A percentile compares a stretch with the other conserved stretches of the same genome.
phyloP scores from a whole-genome alignment of 495 filamentous ascomycete species.

The Jackrogersella multiformis region DNA sequence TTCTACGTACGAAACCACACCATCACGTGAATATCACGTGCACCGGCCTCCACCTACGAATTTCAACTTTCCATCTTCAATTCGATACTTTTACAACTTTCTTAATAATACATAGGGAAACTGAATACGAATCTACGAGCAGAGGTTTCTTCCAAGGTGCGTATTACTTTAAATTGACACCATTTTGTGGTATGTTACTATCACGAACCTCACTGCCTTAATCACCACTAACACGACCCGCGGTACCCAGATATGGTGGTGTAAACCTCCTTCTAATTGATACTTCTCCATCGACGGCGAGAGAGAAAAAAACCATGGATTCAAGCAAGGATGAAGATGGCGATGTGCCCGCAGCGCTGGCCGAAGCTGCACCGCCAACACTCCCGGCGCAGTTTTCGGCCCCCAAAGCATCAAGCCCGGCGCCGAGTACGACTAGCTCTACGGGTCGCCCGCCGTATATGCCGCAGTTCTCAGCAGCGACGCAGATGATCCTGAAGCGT shows the following conservation, averaged over 20 bases:
- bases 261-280: background rate
- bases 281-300: background rate
- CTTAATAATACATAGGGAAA: background rate
- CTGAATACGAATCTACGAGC: constrained; percentile 10
- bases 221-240: constrained; percentile 7
- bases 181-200: background rate
- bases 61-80: constrained; percentile 31
- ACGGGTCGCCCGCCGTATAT: constrained; percentile 51
- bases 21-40: constrained; percentile 45
- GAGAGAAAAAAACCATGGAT: constrained; percentile 13
- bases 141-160: background rate
- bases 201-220: background rate
- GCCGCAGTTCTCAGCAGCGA: constrained; percentile 64
- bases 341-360: background rate
- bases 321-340: constrained; percentile 10
- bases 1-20: constrained; percentile 18
- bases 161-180: background rate
- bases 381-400: constrained; percentile 2
- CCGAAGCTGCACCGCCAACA: background rate
- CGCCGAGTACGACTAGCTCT: constrained; percentile 32
- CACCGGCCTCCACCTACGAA: constrained; percentile 33
- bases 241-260: background rate
- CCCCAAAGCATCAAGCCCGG: constrained; percentile 31
- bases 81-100: constrained; percentile 18
- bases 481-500: constrained; percentile 66